Evolutionary conservation across 805 yeast genomes (phyloP), one percentile per base, ranked within the genome.

Genomic region (Candida namnaoensis): DNA sequence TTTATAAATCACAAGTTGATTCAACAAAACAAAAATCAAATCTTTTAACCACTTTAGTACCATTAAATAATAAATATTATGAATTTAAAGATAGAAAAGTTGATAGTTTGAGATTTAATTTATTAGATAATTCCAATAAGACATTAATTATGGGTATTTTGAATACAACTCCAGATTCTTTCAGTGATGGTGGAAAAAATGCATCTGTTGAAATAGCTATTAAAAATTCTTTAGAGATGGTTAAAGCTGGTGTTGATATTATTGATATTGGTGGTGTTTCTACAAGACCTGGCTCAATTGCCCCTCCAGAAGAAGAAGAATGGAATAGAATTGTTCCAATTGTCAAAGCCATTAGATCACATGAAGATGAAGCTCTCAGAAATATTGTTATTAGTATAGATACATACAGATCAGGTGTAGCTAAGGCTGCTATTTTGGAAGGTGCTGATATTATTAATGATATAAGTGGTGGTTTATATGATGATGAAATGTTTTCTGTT

Each of bases 381-480:
- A 54, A 64, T 15, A 65, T 77, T 0, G 53, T 84, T 3, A 64
- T 93, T 25, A 86, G 96, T 12, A 69, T 93, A n/a, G 99, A 93
- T 58, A 90, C 99, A 0, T 93, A 82, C 57, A 69, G 95, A 34
- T 63, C 88, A 0, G 52, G 54, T 1, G 95, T 93, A 11, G 98
- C 98, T 0, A 66, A 66, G 39, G 73, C 68, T 36, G 76, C 88
- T 0, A 66, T 93, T 23, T 53, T 57, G 12, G 80, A 78, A 1
- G 99, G 98, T 5, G 96, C 95, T 1, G 90, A 90, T 58, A 84
- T 93, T 28, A 79, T 93, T 53, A 93, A 93, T 61, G 99, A 93
- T 58, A 80, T 93, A 6, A 80, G 90, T 38, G 85, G 83, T 55
- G 97, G 97, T 0, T 52, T 64, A 3, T 76, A 77, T 48, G 97